Evolutionary conservation across 2,329 filamentous ascomycete species (phyloP), one percentile per base, ranked within the genome.

Genomic region (Beauveria caledonica): DNA sequence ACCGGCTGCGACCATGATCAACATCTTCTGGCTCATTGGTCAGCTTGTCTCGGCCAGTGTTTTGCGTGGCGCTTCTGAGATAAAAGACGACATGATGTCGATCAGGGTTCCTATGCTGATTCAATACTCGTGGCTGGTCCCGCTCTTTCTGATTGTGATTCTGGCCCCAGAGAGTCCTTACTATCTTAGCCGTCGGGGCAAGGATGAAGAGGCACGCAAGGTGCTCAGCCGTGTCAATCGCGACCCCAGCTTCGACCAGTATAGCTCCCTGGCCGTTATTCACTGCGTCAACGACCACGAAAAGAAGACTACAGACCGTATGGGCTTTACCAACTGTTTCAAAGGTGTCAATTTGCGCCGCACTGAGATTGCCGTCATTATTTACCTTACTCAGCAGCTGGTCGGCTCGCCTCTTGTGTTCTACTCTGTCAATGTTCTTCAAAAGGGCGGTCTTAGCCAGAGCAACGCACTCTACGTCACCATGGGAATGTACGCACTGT

Each of bases 371-470:
- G 69, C 71, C 42, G 69, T 72, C 67, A 79, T 81, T 74, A 76
- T 77, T 19, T 82, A 78, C 76, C 76, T 78, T 0, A 80, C 80
- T 15, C 80, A 83, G 63, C 81, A 80, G 61, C 69, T 81, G 2
- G 77, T 78, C 60, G 79, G 80, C 49, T 78, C 78, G 60, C 76
- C 78, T 2, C 80, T 83, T 66, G 79, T 79, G 27, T 75, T 76
- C 56, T 83, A 80, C 66, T 79, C 78, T 2, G 79, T 79, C 10
- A 81, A 82, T 65, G 70, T 75, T 60, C 78, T 82, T 61, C 71
- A 79, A 61, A 78, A 81, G 66, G 79, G 77, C 3, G 80, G 80
- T 7, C 68, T 82, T 25, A 64, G 64, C 5, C 66, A 71, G 15
- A 67, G 65, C 9, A 71, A 73, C 33, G 71, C 80, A 1, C 80